A percentile compares a stretch with the other conserved stretches of the same genome.
Evolutionary conservation across 2,329 filamentous ascomycete genomes (phyloP).

Genomic region (Aulographum hederae): DNA sequence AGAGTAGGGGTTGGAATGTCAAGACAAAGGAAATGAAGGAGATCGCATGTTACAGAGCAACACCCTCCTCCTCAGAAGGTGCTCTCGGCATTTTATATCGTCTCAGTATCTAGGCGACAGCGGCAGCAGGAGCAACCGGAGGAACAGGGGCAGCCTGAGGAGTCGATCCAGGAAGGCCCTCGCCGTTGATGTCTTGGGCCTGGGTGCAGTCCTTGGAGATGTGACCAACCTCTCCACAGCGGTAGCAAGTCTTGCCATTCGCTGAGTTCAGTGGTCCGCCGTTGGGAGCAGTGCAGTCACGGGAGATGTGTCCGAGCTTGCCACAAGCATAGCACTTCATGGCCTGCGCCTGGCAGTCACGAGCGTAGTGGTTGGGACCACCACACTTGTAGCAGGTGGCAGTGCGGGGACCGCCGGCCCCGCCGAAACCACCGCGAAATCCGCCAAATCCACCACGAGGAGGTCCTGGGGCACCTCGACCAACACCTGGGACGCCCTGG

Average conservation of each 20-base stretch:
- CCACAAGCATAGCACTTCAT: conserved; percentile 98
- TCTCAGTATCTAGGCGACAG: conserved; percentile 14
- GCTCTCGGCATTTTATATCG: not conserved
- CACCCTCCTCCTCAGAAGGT: not conserved
- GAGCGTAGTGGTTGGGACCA: conserved; percentile 92
- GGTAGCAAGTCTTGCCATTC: conserved; percentile 96
- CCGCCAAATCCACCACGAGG: too few species aligned
- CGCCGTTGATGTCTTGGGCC: conserved; percentile 40
- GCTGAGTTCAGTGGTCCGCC: conserved; percentile 88
- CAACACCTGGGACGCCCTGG: conserved; percentile 44
- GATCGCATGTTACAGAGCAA: not conserved
- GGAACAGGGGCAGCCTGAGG: conserved; percentile 19
- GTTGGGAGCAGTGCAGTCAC: conserved; percentile 92
- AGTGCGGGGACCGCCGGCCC: conserved; percentile 47
- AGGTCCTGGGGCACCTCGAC: conserved; percentile 43
- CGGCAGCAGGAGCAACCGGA: conserved; percentile 20
- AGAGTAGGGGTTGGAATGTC: not conserved
- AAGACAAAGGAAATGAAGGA: not conserved
- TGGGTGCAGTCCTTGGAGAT: conserved; percentile 91
- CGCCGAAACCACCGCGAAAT: conserved; percentile 51
- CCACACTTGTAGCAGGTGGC: conserved; percentile 54
- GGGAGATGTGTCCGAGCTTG: conserved; percentile 84
- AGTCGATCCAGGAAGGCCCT: conserved; percentile 13
- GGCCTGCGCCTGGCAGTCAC: conserved; percentile 93
- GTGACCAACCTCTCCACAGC: conserved; percentile 87